Percentiles rank a stretch among this genome's conserved stretches.
Conservation (phyloP, 1,139 yeast species). For the Lodderomyces parapsilosis region DNA sequence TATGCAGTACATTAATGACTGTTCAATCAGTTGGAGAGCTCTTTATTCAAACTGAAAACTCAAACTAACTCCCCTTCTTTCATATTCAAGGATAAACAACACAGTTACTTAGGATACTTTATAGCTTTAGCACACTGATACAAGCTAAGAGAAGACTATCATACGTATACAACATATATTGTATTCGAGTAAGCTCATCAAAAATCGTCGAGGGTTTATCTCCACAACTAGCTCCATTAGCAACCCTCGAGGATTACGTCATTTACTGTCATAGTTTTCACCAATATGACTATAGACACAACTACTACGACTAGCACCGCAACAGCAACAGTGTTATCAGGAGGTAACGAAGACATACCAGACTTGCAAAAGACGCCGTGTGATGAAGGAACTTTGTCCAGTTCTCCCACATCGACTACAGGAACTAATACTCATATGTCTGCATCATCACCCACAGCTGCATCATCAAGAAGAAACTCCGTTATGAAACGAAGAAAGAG, state of each 20-base stretch:
- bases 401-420: background rate
- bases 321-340: too few species aligned
- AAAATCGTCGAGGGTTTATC: too few species aligned
- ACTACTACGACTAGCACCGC: background rate
- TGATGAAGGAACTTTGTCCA: background rate
- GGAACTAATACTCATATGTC: background rate
- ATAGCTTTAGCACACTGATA: too few species aligned
- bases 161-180: too few species aligned
- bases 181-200: too few species aligned
- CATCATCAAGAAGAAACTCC: slow-evolving; percentile 1
- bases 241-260: background rate
- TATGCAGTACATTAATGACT: slow-evolving; percentile 1
- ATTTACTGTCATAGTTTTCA: background rate
- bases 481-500: slow-evolving; percentile 5
- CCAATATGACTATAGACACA: background rate
- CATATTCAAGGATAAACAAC: background rate
- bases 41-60: too few species aligned
- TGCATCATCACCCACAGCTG: background rate
- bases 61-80: too few species aligned
- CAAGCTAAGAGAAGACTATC: too few species aligned
- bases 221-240: background rate
- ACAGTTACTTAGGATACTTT: too few species aligned
- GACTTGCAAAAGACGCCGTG: slow-evolving; percentile 1
- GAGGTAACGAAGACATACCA: background rate
- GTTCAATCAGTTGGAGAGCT: too few species aligned